Conservation (phyloP, 75 land plant genomes). For the Cryptomeria japonica region DNA sequence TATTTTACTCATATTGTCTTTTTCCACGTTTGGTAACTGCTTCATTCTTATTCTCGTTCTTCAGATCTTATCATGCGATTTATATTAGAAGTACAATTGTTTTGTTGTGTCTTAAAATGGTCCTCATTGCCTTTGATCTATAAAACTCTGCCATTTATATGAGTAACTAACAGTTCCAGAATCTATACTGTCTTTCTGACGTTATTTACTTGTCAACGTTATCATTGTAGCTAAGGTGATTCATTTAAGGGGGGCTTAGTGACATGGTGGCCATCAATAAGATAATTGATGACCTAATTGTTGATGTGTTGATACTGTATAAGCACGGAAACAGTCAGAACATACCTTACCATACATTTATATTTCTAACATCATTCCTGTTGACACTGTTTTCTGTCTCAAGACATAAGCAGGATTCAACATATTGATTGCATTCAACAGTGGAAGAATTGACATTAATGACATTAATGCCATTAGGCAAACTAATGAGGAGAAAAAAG, state of each 20-base stretch:
- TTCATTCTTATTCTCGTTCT: neutral
- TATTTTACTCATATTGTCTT: neutral
- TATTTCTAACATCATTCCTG: neutral
- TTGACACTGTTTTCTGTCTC: neutral
- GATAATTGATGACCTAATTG: neutral
- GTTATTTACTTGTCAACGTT: neutral
- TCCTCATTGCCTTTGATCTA: too few relatives aligned
- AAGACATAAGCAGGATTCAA: neutral
- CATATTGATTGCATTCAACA: neutral
- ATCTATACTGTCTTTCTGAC: neutral
- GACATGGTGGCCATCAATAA: neutral
- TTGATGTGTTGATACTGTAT: neutral
- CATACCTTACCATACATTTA: neutral
- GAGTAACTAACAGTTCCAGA: neutral
- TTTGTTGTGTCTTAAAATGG: neutral
- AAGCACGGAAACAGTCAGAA: neutral
- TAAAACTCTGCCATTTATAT: neutral
- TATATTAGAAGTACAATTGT: neutral
- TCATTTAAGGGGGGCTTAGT: neutral
- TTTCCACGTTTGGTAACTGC: neutral
- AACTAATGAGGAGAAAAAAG: neutral
- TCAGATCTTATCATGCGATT: neutral
- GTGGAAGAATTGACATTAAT: neutral
- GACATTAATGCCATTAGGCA: neutral
- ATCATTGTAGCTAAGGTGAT: neutral